A percentile compares a stretch with the other conserved stretches of the same genome.
Evolutionary conservation across 75 land plant species (phyloP).

Genomic region (Cupressus sempervirens): DNA sequence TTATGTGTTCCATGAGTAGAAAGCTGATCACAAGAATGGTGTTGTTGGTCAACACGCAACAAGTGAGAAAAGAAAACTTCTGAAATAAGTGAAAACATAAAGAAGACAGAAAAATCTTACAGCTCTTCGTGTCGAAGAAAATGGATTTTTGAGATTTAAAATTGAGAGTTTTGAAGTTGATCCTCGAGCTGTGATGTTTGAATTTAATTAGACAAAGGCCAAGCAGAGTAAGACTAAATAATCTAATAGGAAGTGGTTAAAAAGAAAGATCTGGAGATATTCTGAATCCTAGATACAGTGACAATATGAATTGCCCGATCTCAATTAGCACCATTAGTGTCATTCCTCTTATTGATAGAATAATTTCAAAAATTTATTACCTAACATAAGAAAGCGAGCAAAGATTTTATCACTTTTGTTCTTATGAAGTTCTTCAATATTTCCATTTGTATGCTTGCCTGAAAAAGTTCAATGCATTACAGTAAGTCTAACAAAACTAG

Average conservation of each 20-base stretch:
- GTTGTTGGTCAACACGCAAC: not conserved
- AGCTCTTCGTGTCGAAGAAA: not conserved
- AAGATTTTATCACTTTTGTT: not conserved
- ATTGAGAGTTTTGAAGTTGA: not conserved
- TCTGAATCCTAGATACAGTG: not conserved
- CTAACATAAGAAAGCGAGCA: not conserved
- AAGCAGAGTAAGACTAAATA: not conserved
- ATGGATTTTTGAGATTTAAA: not conserved
- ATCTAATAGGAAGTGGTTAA: not conserved
- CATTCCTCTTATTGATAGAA: not conserved
- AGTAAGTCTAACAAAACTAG: not conserved
- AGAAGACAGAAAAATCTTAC: not conserved
- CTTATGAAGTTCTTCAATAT: not conserved
- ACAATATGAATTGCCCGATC: not conserved
- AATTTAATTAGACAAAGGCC: not conserved
- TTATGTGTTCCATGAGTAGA: not conserved
- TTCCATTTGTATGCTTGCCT: not conserved
- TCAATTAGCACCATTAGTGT: not conserved
- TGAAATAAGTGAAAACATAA: not conserved
- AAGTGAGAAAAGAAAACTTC: not conserved
- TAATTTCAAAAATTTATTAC: too few species aligned
- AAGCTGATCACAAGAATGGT: not conserved
- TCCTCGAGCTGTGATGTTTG: not conserved
- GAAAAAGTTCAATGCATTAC: not conserved
- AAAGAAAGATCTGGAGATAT: not conserved